Base-by-base conservation (phyloP, 2,329 filamentous ascomycete genomes). In the Macroventuria anomochaeta region DNA sequence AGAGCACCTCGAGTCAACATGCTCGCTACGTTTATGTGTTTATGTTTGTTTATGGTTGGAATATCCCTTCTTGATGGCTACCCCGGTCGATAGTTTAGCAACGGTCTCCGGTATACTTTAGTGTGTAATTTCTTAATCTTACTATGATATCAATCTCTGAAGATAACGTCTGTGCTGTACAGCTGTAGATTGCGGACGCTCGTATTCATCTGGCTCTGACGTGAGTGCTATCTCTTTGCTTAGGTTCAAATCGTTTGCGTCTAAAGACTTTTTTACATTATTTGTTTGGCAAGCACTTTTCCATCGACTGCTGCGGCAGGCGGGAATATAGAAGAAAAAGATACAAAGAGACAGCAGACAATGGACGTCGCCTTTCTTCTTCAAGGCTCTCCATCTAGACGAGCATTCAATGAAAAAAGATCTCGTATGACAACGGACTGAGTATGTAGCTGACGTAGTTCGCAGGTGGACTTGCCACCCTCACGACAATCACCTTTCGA, bases 111-210 rank as follows among this genome's bases (percentile, higher is more conserved):
- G 53, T 46, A 46, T 46, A 51, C 51, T 39, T 28, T 55, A 55
- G 46, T 55, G 53, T 55, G 46, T 55, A 55, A 55, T 55, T 34
- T 20, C 40, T 37, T 46, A 55, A 55, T 55, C 13, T 33, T 46
- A 50, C 39, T 40, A 23, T 20, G 20, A 43, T 25, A 18, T 25
- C 38, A 40, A 49, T 39, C 17, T 46, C 51, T 33, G 34, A 44
- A 38, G 15, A 12, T 8, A 11, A 8, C 6, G 46, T 49, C 44
- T 36, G 40, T 40, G 51, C 44, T 21, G 40, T 34, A 18, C 33
- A 34, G n/a, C 21, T 12, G 10, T 31, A 28, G 28, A 43, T 43
- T 38, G 15, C 25, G 7, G 7, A 8, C 11, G 32, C 38, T 46
- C 34, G 39, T 54, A 18, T 46, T 49, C 39, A 44, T 54, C n/a